Evolutionary conservation across 1,139 yeast genomes (phyloP).

Genomic region (Suzukiozyma palmioleophila): DNA sequence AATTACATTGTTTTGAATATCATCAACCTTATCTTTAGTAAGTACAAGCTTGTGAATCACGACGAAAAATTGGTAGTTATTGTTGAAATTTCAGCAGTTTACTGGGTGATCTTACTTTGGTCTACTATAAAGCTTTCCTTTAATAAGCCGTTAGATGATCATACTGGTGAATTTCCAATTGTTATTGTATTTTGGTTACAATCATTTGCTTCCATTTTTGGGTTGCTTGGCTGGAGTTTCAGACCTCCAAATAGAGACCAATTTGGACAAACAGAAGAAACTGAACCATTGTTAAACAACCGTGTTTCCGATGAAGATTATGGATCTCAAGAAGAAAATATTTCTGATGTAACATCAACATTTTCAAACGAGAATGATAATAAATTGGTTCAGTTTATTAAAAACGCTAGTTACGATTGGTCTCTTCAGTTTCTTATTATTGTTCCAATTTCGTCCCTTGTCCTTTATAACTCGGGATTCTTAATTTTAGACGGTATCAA

Average conservation of each 20-base stretch:
- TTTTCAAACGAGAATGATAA: conserved; percentile 13
- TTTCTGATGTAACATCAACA: conserved; percentile 7
- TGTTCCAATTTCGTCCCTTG: conserved; percentile 60
- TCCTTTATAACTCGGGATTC: conserved; percentile 48
- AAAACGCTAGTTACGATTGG: conserved; percentile 72
- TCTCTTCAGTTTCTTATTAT: conserved; percentile 62
- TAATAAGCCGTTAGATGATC: conserved; percentile 38
- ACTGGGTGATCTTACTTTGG: conserved; percentile 52
- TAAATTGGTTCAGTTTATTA: conserved; percentile 16
- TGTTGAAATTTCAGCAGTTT: conserved; percentile 50
- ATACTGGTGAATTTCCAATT: conserved; percentile 59
- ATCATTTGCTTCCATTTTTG: conserved; percentile 51
- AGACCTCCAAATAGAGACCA: conserved; percentile 14
- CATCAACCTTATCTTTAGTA: conserved; percentile 34
- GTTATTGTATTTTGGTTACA: conserved; percentile 49
- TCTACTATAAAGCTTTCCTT: conserved; percentile 44
- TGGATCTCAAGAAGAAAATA: conserved; percentile 18
- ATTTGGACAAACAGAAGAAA: conserved; percentile 12
- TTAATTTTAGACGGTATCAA: conserved; percentile 58
- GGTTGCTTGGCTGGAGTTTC: conserved; percentile 47
- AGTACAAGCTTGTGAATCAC: conserved; percentile 50
- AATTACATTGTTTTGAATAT: conserved; percentile 56
- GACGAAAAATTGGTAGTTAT: conserved; percentile 69
- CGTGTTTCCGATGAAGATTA: conserved; percentile 14
- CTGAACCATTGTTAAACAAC: conserved; percentile 28